Evolutionary conservation across 2,329 filamentous ascomycete genomes (phyloP).

Genomic region (Aureobasidium sp.): DNA sequence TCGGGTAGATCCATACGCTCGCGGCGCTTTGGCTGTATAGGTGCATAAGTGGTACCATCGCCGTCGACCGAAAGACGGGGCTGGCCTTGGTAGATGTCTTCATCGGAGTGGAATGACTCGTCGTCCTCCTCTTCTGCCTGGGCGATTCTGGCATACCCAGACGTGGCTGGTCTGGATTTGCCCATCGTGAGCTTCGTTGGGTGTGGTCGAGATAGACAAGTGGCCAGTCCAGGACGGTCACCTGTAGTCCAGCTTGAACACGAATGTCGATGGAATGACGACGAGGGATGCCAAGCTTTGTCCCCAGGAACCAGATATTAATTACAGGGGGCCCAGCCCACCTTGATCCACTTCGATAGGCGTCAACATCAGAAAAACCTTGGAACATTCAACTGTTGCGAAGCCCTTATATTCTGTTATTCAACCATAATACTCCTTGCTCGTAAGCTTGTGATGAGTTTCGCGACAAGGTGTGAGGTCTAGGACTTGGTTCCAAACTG

Average conservation of each 20-base stretch:
- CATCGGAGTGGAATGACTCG: constrained; percentile 23
- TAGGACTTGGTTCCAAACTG: background rate
- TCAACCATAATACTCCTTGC: background rate
- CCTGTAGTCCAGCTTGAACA: background rate
- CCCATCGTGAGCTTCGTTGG: background rate
- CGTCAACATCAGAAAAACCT: background rate
- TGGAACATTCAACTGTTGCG: background rate
- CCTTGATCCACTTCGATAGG: background rate
- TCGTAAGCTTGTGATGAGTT: background rate
- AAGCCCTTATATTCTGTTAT: background rate
- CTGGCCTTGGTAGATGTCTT: constrained; percentile 29
- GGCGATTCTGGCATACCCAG: constrained; percentile 47
- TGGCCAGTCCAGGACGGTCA: background rate
- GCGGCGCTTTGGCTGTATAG: constrained; percentile 40
- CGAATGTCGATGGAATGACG: constrained; percentile 7
- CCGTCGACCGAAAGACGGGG: constrained; percentile 30
- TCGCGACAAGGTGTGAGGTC: background rate
- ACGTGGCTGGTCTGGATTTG: constrained; percentile 35
- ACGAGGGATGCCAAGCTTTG: background rate
- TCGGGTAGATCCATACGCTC: constrained; percentile 38
- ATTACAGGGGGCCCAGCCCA: background rate
- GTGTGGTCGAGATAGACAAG: background rate
- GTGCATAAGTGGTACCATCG: constrained; percentile 34
- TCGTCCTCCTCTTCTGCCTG: constrained; percentile 46
- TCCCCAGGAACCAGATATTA: background rate